Evolutionary conservation across 495 filamentous ascomycete genomes (phyloP).

Genomic region (Penicillium lagena): DNA sequence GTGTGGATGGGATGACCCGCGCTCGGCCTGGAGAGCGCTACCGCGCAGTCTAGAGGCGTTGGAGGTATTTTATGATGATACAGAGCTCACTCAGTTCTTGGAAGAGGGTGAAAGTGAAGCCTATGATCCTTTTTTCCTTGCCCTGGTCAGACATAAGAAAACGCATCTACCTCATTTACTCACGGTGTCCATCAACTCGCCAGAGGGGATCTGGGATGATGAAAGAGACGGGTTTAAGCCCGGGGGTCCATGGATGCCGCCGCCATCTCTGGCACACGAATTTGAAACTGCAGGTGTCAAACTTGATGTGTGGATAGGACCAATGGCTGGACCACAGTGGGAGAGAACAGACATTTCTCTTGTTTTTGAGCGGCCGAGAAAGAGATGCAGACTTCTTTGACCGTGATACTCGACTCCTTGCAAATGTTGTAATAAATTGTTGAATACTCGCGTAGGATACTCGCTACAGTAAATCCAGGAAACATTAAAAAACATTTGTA

Average conservation of each 20-base stretch:
- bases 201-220: neutral
- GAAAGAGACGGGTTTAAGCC: neutral
- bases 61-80: constrained; percentile 13
- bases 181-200: neutral
- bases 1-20: constrained; percentile 4
- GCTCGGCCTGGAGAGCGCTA: constrained; percentile 4
- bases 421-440: too few species aligned
- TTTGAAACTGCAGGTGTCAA: neutral
- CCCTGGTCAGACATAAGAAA: neutral
- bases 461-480: too few species aligned
- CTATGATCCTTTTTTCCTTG: neutral
- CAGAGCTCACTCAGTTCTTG: constrained; percentile 1
- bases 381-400: too few species aligned
- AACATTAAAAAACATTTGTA: too few species aligned
- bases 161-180: neutral
- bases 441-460: too few species aligned
- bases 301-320: too few species aligned
- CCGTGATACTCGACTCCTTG: too few species aligned
- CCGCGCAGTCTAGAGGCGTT: constrained; percentile 8
- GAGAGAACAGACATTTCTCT: too few species aligned
- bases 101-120: too few species aligned
- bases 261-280: neutral
- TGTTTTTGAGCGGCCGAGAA: too few species aligned
- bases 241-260: neutral
- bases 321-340: too few species aligned